phyloP scores from a whole-genome alignment of 208 protist genomes.

The Tritrichomonas foetus region DNA sequence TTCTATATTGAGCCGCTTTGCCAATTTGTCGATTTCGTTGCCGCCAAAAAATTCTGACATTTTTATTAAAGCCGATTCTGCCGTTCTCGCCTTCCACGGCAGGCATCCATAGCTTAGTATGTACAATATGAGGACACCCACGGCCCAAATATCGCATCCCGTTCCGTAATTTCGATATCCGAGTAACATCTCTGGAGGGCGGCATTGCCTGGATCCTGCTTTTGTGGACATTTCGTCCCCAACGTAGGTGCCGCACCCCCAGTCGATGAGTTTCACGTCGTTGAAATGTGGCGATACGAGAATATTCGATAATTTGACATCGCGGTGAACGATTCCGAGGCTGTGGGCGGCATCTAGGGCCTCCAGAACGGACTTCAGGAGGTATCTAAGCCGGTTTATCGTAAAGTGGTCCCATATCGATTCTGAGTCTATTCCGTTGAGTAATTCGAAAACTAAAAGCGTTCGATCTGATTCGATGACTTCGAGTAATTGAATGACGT shows the following conservation, averaged over 20 bases:
- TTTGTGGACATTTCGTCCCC: background rate
- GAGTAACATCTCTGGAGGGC: background rate
- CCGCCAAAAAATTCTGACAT: constrained; percentile 1
- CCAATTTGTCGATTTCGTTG: background rate
- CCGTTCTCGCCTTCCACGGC: background rate
- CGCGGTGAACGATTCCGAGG: background rate
- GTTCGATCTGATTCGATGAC: background rate
- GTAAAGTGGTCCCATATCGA: background rate
- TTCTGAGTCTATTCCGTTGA: background rate
- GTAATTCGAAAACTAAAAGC: background rate
- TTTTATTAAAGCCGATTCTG: background rate
- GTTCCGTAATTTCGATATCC: background rate
- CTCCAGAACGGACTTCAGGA: background rate
- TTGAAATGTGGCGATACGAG: background rate
- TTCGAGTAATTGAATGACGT: background rate
- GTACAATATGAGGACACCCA: background rate
- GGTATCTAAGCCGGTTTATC: background rate
- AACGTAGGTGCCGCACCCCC: background rate
- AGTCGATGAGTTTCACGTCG: background rate
- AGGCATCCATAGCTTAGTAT: background rate
- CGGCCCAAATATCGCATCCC: background rate
- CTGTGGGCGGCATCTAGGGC: background rate
- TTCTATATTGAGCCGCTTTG: background rate
- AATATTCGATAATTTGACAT: background rate
- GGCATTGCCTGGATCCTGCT: background rate